Percentiles rank a stretch among this genome's conserved stretches.
These are phyloP conservation scores for Spizellomyces sp. DNA, from an alignment of 192 early-diverging fungal genomes.

Conservation along the genomic window DNA sequence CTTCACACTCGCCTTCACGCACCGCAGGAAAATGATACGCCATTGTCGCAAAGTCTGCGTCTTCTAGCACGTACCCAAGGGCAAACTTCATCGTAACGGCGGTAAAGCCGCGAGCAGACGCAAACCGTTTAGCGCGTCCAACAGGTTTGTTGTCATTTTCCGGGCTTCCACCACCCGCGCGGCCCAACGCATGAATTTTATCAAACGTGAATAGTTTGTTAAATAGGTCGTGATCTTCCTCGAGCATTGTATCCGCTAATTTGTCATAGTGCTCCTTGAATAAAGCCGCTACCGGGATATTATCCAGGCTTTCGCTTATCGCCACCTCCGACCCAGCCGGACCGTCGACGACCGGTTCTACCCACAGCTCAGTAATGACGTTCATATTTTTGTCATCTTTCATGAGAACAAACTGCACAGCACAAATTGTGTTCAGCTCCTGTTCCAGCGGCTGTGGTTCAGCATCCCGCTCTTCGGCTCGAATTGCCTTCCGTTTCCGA, in stretches of 20 bases:
- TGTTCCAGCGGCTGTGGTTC: not conserved
- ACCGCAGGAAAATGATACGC: conserved; percentile 24
- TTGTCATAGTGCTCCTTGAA: conserved; percentile 39
- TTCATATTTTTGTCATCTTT: conserved; percentile 31
- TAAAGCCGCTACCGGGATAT: conserved; percentile 24
- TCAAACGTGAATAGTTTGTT: conserved; percentile 43
- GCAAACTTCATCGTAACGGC: conserved; percentile 21
- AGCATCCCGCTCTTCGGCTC: conserved; percentile 7
- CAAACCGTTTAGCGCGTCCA: not conserved
- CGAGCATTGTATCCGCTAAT: conserved; percentile 25
- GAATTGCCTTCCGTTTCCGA: not conserved
- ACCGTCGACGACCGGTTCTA: conserved; percentile 46
- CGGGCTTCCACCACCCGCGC: not conserved
- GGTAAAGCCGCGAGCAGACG: not conserved
- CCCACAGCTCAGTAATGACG: conserved; percentile 50
- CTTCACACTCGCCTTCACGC: not conserved
- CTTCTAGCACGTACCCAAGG: conserved; percentile 25
- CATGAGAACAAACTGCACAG: conserved; percentile 49
- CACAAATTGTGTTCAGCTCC: conserved; percentile 22
- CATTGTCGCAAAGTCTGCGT: conserved; percentile 12
- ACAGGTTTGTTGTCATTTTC: not conserved
- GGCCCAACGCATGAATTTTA: conserved; percentile 35
- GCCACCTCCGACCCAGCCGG: conserved; percentile 21
- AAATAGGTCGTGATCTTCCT: conserved; percentile 31
- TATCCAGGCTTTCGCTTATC: not conserved